Conservation (phyloP, 768 basidiomycete genomes). For the Hemileccinum impolitum region DNA sequence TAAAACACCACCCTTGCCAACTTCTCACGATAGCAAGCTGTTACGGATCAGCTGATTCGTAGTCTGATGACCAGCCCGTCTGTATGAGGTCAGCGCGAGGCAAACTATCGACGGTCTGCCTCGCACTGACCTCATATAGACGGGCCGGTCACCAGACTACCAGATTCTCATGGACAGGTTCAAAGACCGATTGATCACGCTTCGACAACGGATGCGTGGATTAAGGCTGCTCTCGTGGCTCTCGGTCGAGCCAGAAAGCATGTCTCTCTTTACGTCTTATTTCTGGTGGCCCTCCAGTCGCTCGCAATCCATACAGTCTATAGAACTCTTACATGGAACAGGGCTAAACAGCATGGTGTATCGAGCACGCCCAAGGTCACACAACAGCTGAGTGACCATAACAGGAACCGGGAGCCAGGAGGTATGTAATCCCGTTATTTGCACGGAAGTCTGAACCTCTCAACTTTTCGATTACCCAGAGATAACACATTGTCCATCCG, state of each 20-base stretch:
- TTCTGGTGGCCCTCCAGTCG: slow-evolving; percentile 14
- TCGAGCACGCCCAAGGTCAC: not conserved
- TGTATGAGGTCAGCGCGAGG: too few relatives aligned
- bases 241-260: not conserved
- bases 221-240: not conserved
- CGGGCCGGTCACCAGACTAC: too few relatives aligned
- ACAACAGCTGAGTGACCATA: slow-evolving; percentile 4
- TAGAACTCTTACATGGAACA: slow-evolving; percentile 8
- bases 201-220: slow-evolving; percentile 9
- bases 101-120: too few relatives aligned
- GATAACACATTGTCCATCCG: slow-evolving; percentile 40
- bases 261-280: slow-evolving; percentile 1
- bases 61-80: too few relatives aligned
- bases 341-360: not conserved
- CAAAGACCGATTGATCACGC: not conserved
- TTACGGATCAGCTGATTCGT: too few relatives aligned
- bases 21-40: too few relatives aligned
- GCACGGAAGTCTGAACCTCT: slow-evolving; percentile 46
- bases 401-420: slow-evolving; percentile 25
- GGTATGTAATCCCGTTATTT: slow-evolving; percentile 10
- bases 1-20: too few relatives aligned
- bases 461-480: slow-evolving; percentile 50
- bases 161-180: too few relatives aligned
- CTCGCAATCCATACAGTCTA: slow-evolving; percentile 17
- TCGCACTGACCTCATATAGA: too few relatives aligned